Percentiles rank a stretch among this genome's conserved stretches.
phyloP scores from a whole-genome alignment of 345 rosid genomes.

The Bretschneidera sinensis region DNA sequence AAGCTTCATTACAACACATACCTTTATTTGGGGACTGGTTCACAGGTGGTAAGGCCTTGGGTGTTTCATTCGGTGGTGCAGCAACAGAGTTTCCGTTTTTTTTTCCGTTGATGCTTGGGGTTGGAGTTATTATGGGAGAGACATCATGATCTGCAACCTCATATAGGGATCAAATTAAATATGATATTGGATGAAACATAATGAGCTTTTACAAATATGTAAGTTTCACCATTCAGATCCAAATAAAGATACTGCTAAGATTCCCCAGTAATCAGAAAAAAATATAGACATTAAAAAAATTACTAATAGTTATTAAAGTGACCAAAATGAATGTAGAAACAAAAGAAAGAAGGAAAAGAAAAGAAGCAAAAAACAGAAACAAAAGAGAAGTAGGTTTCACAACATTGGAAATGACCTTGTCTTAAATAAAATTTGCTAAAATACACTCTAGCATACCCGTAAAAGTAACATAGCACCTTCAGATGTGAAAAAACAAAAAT shows the following conservation, averaged over 20 bases:
- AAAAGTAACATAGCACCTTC: not conserved
- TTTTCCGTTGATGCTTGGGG: constrained; percentile 31
- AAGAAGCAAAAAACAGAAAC: not conserved
- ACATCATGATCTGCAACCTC: constrained; percentile 36
- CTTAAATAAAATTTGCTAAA: not conserved
- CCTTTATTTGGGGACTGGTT: constrained; percentile 9
- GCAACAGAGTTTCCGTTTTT: constrained; percentile 44
- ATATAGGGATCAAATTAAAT: too few species aligned
- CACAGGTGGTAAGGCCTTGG: constrained; percentile 36
- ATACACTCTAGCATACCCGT: not conserved
- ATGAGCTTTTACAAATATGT: not conserved
- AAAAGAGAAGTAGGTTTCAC: not conserved
- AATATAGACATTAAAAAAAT: not conserved
- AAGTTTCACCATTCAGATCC: not conserved
- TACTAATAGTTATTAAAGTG: too few species aligned
- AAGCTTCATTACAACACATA: not conserved
- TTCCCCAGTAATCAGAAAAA: not conserved
- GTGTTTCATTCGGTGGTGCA: constrained; percentile 40
- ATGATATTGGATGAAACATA: not conserved
- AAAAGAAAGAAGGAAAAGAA: not conserved
- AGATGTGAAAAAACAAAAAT: not conserved
- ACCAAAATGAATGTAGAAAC: not conserved
- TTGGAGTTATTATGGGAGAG: constrained; percentile 44
- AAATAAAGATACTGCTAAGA: too few species aligned
- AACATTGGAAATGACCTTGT: not conserved